Evolutionary conservation across 2,329 filamentous ascomycete genomes (phyloP), one percentile per base, ranked within the genome.

Genomic region (Malbranchea cinnamomea): DNA sequence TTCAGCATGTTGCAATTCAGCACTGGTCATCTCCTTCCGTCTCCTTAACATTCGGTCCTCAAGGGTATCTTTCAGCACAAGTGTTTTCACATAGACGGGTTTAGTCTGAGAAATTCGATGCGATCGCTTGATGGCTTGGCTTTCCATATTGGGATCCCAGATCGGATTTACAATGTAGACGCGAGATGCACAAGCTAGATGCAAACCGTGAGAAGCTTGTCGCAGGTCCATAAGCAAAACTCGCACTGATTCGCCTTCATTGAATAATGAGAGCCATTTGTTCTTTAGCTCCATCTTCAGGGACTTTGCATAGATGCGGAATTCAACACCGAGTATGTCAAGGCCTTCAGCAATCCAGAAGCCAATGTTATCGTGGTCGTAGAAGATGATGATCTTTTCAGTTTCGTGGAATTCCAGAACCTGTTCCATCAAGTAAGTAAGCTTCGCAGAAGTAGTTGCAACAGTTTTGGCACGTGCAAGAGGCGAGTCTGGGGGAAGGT

Each of bases 371-470:
- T 89, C 78, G 18, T 79, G 78, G 37, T 92, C 83, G 49, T 93
- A 94, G 51, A 95, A 95, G 6, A 94, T 68, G 30, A 94, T 71
- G 3, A 91, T 89, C 52, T 94, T 92, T 45, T 93, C 84, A 0
- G 67, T 56, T 1, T 63, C 53, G 31, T 89, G 71, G 37, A 85
- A 63, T 30, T 67, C 60, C 4, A 74, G 52, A 8, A 94, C 73
- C 18, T 71, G 65, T 31, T 84, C 77, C 11, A 93, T 59, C 4
- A 94, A 60, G 45, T 94, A 93, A 2, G 79, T 85, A 2, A 94
- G 62, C 52, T 95, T 95, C 0, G 80, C 74, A 0, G 85, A 94
- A 0, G 74, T 71, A 0, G 85, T 93, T 3, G 81, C 83, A n/a
- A 79, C 57, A 12, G 92, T 62, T 31, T 56, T 67, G 0, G 78